Evolutionary conservation across 2,329 filamentous ascomycete species (phyloP).

Genomic region (Claviceps monticola): DNA sequence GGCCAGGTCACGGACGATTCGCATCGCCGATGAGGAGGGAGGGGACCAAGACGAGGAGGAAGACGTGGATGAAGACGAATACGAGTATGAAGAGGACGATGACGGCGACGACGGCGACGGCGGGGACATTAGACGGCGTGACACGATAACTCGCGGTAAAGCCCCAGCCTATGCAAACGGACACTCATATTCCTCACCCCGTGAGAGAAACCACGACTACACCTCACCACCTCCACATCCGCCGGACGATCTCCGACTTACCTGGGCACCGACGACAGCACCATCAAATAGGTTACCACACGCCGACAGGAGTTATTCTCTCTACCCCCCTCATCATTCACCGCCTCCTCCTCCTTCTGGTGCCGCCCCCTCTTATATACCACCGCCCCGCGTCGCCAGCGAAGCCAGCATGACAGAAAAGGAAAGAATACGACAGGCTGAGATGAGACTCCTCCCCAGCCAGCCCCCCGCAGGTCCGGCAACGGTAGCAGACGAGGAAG

Average conservation of each 20-base stretch:
- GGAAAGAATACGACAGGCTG: constrained; percentile 61
- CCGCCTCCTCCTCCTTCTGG: neutral
- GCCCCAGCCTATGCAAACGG: neutral
- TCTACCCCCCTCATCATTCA: neutral
- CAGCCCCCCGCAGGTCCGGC: constrained; percentile 40
- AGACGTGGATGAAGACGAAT: neutral
- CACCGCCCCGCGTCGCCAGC: constrained; percentile 43
- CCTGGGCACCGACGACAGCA: neutral
- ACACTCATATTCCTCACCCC: constrained; percentile 2
- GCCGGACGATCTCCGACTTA: constrained; percentile 6
- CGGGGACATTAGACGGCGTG: constrained; percentile 11
- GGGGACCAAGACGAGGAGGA: constrained; percentile 8
- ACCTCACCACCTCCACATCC: constrained; percentile 6
- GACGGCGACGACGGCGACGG: neutral
- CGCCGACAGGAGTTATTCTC: constrained; percentile 8
- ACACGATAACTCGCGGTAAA: constrained; percentile 5
- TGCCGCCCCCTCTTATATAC: constrained; percentile 35
- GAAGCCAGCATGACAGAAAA: constrained; percentile 65
- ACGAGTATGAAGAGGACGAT: neutral
- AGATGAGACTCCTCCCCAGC: constrained; percentile 69
- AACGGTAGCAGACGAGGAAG: constrained; percentile 28
- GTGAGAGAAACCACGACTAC: constrained; percentile 21
- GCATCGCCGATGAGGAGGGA: constrained; percentile 18
- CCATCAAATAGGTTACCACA: constrained; percentile 5
- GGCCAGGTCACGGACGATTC: constrained; percentile 14